Evolutionary conservation across 192 early-diverging fungal species (phyloP).

Genomic region (Allomyces javanicus): DNA sequence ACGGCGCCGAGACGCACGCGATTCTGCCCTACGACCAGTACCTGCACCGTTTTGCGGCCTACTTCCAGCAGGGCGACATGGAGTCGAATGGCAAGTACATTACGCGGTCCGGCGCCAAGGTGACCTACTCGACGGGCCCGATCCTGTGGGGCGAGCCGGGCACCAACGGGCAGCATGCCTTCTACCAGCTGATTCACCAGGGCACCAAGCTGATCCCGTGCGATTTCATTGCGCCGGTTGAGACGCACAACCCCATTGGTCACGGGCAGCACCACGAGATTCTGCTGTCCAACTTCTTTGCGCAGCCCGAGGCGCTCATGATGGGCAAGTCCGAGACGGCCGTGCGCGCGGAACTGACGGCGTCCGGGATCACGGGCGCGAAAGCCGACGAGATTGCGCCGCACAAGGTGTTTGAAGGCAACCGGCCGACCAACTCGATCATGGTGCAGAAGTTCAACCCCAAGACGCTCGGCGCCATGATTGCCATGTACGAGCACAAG

Average conservation of each 20-base stretch:
- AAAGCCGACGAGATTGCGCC: conserved; percentile 48
- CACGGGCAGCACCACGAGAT: conserved; percentile 80
- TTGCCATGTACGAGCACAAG: conserved; percentile 99
- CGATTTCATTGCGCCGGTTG: conserved; percentile 90
- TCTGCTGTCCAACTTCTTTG: conserved; percentile 96
- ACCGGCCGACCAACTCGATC: conserved; percentile 93
- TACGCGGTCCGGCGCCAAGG: conserved; percentile 55
- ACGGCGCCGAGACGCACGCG: conserved; percentile 76
- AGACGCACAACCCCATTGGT: conserved; percentile 78
- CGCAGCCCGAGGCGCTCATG: conserved; percentile 95
- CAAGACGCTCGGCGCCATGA: conserved; percentile 68
- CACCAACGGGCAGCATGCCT: conserved; percentile 98
- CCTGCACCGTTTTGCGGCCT: conserved; percentile 90
- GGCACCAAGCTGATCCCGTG: conserved; percentile 89
- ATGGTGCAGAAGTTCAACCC: conserved; percentile 85
- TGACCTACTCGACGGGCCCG: conserved; percentile 77
- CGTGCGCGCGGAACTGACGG: conserved; percentile 59
- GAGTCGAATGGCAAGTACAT: conserved; percentile 96
- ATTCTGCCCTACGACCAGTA: conserved; percentile 99
- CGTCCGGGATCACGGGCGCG: conserved; percentile 15
- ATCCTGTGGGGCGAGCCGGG: conserved; percentile 99
- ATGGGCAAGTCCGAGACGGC: conserved; percentile 65
- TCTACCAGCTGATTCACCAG: conserved; percentile 99
- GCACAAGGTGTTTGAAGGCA: conserved; percentile 96
- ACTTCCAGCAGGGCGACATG: conserved; percentile 99